Base-by-base conservation (phyloP, 805 yeast species). In the Yarrowia divulgata region DNA sequence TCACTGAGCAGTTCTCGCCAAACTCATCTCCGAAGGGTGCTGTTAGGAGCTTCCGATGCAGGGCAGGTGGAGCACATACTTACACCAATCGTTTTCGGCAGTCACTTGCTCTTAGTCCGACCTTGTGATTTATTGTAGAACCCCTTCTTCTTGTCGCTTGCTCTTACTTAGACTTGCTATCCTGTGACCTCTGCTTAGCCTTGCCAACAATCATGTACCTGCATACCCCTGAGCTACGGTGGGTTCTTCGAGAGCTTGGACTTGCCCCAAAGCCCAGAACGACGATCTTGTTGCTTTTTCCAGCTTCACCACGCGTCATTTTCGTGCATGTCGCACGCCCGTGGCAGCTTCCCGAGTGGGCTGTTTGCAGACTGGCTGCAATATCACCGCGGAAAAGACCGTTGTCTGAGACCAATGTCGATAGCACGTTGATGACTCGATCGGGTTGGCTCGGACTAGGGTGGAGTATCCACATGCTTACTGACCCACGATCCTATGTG, bases 291-390 rank as follows among this genome's bases (percentile, higher is more conserved):
- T 37, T 54, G 60, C 60, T 54, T 54, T 54, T 54, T 39, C 34
- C 14, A 8, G 32, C 45, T 19, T 23, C 18, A 10, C 18, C 60
- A 37, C 60, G 60, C 60, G 60, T 54, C 29, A 54, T 14, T 54
- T 54, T 54, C 60, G 60, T 39, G 60, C 60, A 39, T 39, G 19
- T 13, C 10, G 16, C 14, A 39, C 60, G 60, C 43, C 13, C 43
- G 43, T 52, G 58, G 8, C 42, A 18, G 58, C 43, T 52, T 34
- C 58, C 58, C 45, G 60, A 54, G 60, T 54, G 60, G 60, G 60
- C 45, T 54, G 60, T 54, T 54, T 54, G 60, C 60, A 54, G 60
- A 14, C 2, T 19, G 43, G 45, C 35, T 37, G 60, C 58, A 34
- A 50, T 13, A 7, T 14, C 35, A 8, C 54, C 54, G 54, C 19